Conservation (phyloP, 2,329 filamentous ascomycete species). For the Fusarium siculi region DNA sequence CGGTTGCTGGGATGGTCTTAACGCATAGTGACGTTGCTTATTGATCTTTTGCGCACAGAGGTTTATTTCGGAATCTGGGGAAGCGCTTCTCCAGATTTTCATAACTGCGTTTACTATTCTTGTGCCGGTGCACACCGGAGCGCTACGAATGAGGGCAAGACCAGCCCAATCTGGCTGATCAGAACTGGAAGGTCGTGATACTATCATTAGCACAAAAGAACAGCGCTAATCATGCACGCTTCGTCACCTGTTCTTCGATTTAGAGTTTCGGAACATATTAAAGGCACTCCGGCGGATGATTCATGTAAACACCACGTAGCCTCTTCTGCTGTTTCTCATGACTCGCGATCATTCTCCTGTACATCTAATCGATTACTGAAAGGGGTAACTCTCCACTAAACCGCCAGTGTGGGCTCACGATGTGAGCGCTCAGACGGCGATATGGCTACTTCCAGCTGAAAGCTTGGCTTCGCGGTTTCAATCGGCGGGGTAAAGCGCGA, state of each 20-base stretch:
- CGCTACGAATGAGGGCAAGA: rapidly evolving
- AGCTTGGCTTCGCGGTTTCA: neutral
- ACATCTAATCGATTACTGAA: too few relatives aligned
- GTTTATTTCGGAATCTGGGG: neutral
- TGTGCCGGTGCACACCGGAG: neutral
- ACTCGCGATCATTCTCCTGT: neutral
- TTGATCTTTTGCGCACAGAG: neutral
- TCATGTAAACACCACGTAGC: neutral
- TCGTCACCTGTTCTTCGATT: neutral
- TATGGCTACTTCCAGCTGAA: neutral
- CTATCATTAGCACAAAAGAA: neutral
- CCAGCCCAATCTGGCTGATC: neutral
- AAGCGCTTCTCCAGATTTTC: neutral
- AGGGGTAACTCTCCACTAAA: neutral
- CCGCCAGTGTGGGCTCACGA: neutral
- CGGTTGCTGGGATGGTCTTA: too few relatives aligned
- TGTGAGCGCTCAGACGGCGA: neutral
- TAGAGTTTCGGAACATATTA: neutral
- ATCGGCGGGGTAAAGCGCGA: neutral
- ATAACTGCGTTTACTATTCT: rapidly evolving
- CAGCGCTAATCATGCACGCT: neutral
- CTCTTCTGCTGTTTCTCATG: neutral
- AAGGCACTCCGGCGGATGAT: too few relatives aligned
- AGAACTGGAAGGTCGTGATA: neutral
- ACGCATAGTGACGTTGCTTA: neutral